Conservation (phyloP, 2,329 filamentous ascomycete genomes). For the Xylariaceae sp. region DNA sequence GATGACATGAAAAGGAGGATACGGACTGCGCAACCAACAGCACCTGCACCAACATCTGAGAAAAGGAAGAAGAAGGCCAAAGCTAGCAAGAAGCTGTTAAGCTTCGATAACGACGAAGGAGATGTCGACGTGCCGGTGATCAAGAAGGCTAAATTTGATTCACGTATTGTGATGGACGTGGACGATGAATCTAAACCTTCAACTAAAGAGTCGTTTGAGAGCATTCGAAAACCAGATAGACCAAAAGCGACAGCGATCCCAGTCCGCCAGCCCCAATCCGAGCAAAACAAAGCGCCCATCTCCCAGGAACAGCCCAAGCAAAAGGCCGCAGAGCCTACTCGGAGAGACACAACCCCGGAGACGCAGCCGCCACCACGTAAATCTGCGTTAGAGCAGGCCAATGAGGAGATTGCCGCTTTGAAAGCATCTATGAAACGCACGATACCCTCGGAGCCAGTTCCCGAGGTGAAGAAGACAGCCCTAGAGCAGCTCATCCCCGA, state of each 20-base stretch:
- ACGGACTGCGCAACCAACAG: slow-evolving; percentile 51
- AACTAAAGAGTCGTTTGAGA: slow-evolving; percentile 29
- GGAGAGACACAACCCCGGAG: slow-evolving; percentile 37
- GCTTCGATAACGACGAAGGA: slow-evolving; percentile 72
- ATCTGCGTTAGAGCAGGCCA: slow-evolving; percentile 64
- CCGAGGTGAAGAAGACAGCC: slow-evolving; percentile 62
- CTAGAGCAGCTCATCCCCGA: slow-evolving; percentile 73
- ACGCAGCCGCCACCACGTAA: slow-evolving; percentile 37
- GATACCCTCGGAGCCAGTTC: slow-evolving; percentile 46
- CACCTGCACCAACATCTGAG: slow-evolving; percentile 43
- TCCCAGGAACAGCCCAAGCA: slow-evolving; percentile 19
- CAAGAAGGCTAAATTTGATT: slow-evolving; percentile 79
- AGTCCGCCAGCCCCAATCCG: slow-evolving; percentile 23
- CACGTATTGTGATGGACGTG: slow-evolving; percentile 64
- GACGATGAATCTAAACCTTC: slow-evolving; percentile 39
- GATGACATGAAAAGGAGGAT: slow-evolving; percentile 73
- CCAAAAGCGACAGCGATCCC: slow-evolving; percentile 29
- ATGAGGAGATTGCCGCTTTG: slow-evolving; percentile 75
- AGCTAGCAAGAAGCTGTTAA: slow-evolving; percentile 71
- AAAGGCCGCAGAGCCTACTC: slow-evolving; percentile 21
- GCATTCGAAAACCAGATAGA: slow-evolving; percentile 30
- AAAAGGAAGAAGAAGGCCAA: slow-evolving; percentile 70
- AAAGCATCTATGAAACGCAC: slow-evolving; percentile 79
- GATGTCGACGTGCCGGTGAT: slow-evolving; percentile 57
- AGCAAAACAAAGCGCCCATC: slow-evolving; percentile 19